Base-by-base conservation (phyloP, 331 rosid genomes). In the Cydonia oblonga region DNA sequence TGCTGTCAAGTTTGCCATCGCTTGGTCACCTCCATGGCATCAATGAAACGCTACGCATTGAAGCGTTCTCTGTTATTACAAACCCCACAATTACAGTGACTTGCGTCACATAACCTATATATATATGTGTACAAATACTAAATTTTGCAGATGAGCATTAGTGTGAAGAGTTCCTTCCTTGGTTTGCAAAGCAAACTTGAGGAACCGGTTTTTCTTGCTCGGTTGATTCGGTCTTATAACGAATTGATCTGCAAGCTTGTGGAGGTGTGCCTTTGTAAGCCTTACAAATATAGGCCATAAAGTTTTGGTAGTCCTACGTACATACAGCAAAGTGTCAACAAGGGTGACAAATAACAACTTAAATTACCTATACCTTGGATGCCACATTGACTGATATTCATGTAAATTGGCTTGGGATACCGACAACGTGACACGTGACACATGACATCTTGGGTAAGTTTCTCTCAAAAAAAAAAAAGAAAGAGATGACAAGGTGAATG, bases 291-390 rank as follows among this genome's bases (percentile, higher is more conserved):
- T 35, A 35, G 30, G 69, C 53, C 85, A 82, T 75, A 74, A 85
- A 88, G 68, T 81, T 81, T 38, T 57, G 46, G 57, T 77, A 88
- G 78, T 90, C 88, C 97, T 88, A 64, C 73, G 59, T 25, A 68
- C 61, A 84, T 64, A 72, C 42, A 35, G 42, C 42, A 74, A 49
- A 15, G 10, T 24, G 44, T 61, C 20, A 28, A 64, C 77, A 26
- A 69, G 32, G 51, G 70, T 42, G 42, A 51, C 44, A 79, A 62
- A 35, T 35, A 9, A 35, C 42, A 35, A 35, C 42, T 35, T 35
- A 35, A 35, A 35, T 35, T 35, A 35, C 42, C 42, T 9, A 35
- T 35, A 35, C 40, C 12, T 9, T 35, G 40, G 40, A 35, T 35
- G 40, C 40, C 40, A 9, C 40, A 9, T 35, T 35, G 40, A 35